phyloP scores from a whole-genome alignment of 306 rosid genomes.

The Quercus parvula region DNA sequence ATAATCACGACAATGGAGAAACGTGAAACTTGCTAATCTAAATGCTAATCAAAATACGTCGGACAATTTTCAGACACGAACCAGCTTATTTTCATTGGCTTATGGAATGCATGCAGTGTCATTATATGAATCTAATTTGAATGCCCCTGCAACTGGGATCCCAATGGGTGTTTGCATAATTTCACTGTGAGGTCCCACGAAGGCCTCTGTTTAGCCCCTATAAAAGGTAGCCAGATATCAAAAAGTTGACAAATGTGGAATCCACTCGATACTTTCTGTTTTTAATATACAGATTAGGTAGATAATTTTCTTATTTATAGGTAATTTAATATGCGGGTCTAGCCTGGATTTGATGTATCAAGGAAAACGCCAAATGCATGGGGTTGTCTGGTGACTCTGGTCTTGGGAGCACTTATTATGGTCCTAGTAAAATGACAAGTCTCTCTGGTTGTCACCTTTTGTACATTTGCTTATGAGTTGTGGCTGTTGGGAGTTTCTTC shows the following conservation, averaged over 20 bases:
- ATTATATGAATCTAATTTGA: no score
- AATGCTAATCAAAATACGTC: no score
- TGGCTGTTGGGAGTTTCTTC: background rate
- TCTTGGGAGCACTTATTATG: background rate
- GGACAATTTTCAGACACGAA: no score
- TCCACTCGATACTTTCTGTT: background rate
- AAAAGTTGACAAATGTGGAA: slow-evolving; percentile 16
- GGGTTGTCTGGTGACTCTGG: background rate
- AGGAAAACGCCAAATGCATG: slow-evolving; percentile 21
- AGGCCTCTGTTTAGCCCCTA: background rate
- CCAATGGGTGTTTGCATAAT: background rate
- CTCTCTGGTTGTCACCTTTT: no score
- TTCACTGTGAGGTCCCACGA: background rate
- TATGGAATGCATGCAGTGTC: no score
- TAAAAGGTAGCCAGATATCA: background rate
- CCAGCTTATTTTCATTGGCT: no score
- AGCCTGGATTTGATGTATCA: slow-evolving; percentile 31
- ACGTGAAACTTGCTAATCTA: no score
- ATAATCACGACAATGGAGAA: no score
- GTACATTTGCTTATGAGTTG: background rate
- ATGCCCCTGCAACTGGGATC: background rate
- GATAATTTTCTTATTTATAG: background rate
- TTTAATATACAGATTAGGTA: slow-evolving; percentile 14
- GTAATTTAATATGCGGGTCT: slow-evolving; percentile 25
- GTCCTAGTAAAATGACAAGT: slow-evolving; percentile 3